Evolutionary conservation across 2,329 filamentous ascomycete genomes (phyloP), one percentile per base, ranked within the genome.

Genomic region (Fusarium graminum): DNA sequence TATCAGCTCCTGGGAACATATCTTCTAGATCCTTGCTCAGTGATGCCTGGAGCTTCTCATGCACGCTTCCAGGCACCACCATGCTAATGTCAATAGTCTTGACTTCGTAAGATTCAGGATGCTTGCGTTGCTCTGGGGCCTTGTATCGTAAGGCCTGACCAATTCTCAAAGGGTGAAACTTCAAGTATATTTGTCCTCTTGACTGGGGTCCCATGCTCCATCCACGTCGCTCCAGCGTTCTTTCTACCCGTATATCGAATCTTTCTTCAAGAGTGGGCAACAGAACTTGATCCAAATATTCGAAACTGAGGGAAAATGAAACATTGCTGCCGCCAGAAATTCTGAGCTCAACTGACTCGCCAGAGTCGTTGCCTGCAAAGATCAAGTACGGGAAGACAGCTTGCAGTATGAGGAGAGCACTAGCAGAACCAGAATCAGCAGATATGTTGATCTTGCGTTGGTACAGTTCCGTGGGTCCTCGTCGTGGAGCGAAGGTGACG

Each of bases 261-360:
- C 79, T 78, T 4, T 79, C 76, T 68, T 85, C 78, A 1, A 90
- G 75, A 1, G 80, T 77, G 4, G 87, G 87, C 30, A 88, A 75
- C 2, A 90, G 78, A 1, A 89, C 83, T 68, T 89, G 87, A 68
- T 88, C 85, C 5, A 89, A 75, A 69, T 89, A 90, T 69, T 90
- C 87, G 59, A 81, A 88, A n/a, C 82, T 86, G 2, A 81, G 78
- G 1, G 86, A 87, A 69, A 81, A 87, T 11, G 80, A 77, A 4
- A 86, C 83, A 64, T 90, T 89, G 2, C 87, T 89, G 16, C 87
- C 87, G 7, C 87, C 87, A 3, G 81, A 79, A 8, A 90, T 82
- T 17, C 80, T 79, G 7, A 89, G 67, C 29, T 80, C 79, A 22
- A 88, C 76, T 3, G 82, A 80, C 26, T 81, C 77, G 8, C 69